Conservation (phyloP, 805 yeast species). For the Nadsonia fulvescens region DNA sequence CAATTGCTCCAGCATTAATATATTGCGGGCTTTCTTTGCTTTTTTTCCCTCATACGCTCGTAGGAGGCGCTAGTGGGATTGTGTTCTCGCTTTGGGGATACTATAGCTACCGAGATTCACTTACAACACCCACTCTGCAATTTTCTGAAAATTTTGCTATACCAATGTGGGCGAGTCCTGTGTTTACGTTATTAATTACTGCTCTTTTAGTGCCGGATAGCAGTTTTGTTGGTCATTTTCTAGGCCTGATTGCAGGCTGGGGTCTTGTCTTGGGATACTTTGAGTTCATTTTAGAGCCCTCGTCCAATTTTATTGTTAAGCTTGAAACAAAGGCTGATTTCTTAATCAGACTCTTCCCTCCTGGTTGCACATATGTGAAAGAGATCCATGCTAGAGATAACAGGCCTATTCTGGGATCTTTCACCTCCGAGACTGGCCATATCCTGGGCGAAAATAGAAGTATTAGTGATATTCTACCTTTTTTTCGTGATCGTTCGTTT, state of each 20-base stretch:
- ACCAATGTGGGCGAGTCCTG: constrained; percentile 46
- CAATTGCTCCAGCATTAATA: constrained; percentile 49
- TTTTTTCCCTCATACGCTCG: constrained; percentile 34
- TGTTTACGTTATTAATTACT: constrained; percentile 29
- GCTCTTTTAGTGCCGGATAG: constrained; percentile 43
- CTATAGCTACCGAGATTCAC: constrained; percentile 31
- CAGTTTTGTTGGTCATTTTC: constrained; percentile 56
- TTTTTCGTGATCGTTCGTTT: too few relatives aligned
- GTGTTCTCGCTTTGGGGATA: constrained; percentile 49
- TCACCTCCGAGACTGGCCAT: too few relatives aligned
- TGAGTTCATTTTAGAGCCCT: constrained; percentile 38
- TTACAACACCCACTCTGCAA: constrained; percentile 5
- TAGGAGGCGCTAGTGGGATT: constrained; percentile 60
- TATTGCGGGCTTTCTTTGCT: constrained; percentile 26
- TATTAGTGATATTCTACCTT: too few relatives aligned
- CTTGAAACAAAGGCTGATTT: constrained; percentile 39
- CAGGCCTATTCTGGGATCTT: too few relatives aligned
- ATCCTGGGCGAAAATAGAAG: too few relatives aligned
- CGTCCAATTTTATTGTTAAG: constrained; percentile 35
- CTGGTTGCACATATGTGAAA: too few relatives aligned
- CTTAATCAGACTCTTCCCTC: constrained; percentile 36
- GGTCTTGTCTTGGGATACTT: constrained; percentile 36
- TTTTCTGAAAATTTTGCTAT: constrained; percentile 19
- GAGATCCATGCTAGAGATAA: too few relatives aligned
- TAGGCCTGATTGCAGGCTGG: constrained; percentile 52